phyloP scores from a whole-genome alignment of 1,284 basidiomycete species.

The Papiliotrema fonsecae region DNA sequence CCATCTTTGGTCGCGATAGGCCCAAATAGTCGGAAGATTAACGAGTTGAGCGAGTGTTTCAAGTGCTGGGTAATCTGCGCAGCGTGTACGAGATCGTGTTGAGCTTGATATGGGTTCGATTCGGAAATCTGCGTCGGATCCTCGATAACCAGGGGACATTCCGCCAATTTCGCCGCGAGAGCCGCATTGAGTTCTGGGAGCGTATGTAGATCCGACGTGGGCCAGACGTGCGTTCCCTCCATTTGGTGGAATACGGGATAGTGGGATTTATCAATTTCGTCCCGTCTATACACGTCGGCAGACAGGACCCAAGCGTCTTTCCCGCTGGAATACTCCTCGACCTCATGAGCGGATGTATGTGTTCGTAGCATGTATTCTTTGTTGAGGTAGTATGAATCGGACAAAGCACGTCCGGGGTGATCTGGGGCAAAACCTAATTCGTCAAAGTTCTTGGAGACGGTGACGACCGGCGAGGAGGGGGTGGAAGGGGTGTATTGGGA shows the following conservation, averaged over 20 bases:
- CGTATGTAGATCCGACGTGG: constrained; percentile 47
- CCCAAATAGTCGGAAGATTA: constrained; percentile 81
- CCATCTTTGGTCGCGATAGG: constrained; percentile 49
- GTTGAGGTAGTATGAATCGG: constrained; percentile 97
- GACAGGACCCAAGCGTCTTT: constrained; percentile 82
- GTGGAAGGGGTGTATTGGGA: constrained; percentile 54
- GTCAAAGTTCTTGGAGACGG: constrained; percentile 92
- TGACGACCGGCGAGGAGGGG: constrained; percentile 77
- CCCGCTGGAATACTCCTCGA: constrained; percentile 77
- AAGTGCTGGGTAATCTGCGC: constrained; percentile 74
- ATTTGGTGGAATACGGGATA: constrained; percentile 99
- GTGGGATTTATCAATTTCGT: constrained; percentile 96
- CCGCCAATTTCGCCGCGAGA: constrained; percentile 59
- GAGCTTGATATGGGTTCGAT: constrained; percentile 73
- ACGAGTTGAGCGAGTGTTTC: constrained; percentile 84
- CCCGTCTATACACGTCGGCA: constrained; percentile 96
- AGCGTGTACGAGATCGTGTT: constrained; percentile 67
- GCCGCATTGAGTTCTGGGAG: constrained; percentile 54
- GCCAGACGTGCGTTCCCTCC: constrained; percentile 83
- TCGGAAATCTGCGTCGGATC: constrained; percentile 71
- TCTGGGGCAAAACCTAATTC: constrained; percentile 88
- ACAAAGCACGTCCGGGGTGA: constrained; percentile 84
- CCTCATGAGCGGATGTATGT: constrained; percentile 96
- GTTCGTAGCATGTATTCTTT: constrained; percentile 85
- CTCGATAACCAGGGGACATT: constrained; percentile 74